Evolutionary conservation across 768 basidiomycete genomes (phyloP).

Genomic region (Pisolithus marmoratus): DNA sequence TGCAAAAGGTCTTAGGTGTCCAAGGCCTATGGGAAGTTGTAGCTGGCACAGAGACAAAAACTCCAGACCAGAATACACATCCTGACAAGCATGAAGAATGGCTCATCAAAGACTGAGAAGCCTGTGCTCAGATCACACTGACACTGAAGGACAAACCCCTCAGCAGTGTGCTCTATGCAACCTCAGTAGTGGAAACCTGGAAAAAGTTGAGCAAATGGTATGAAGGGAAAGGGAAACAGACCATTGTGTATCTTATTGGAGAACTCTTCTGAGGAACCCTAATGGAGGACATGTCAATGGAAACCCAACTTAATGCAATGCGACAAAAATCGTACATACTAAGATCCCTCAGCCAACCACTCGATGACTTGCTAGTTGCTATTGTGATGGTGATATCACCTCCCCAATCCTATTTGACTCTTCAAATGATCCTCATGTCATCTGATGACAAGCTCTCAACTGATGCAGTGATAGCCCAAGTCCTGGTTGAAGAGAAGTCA

Average conservation of each 20-base stretch:
- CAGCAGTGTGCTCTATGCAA: slow-evolving; percentile 11
- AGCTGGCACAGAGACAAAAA: background rate
- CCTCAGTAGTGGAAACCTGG: slow-evolving; percentile 12
- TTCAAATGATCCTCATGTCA: slow-evolving; percentile 16
- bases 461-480: background rate
- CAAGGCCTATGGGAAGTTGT: slow-evolving; percentile 5
- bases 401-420: slow-evolving; percentile 14
- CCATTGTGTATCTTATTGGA: slow-evolving; percentile 16
- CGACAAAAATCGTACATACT: slow-evolving; percentile 10
- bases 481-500: background rate
- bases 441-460: background rate
- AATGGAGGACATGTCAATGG: slow-evolving; percentile 10
- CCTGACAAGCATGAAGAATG: background rate
- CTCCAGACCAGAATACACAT: background rate
- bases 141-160: slow-evolving; percentile 21
- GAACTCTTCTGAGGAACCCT: slow-evolving; percentile 18
- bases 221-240: slow-evolving; percentile 19
- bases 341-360: slow-evolving; percentile 7
- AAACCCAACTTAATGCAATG: slow-evolving; percentile 17
- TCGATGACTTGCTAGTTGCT: slow-evolving; percentile 16
- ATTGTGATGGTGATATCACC: slow-evolving; percentile 17
- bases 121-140: slow-evolving; percentile 16
- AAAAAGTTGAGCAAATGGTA: slow-evolving; percentile 12
- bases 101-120: slow-evolving; percentile 9
- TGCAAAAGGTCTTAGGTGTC: slow-evolving; percentile 15